phyloP scores from a whole-genome alignment of 129 eudicot genomes.

The Lonicera japonica region DNA sequence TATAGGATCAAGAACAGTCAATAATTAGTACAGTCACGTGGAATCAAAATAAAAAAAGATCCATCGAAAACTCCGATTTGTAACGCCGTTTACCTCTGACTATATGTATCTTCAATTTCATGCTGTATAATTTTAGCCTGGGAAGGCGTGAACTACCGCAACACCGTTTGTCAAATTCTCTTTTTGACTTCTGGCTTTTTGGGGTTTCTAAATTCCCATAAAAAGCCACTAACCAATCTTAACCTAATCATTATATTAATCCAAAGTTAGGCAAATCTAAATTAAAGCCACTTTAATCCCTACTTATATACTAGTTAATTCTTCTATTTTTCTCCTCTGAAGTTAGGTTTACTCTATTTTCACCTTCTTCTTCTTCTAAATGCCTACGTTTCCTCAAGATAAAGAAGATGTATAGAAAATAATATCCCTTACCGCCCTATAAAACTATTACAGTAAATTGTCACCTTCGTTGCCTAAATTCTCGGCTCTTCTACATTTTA shows the following conservation, averaged over 20 bases:
- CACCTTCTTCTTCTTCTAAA: background rate
- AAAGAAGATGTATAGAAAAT: background rate
- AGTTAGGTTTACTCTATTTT: background rate
- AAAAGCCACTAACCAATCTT: conserved; percentile 6
- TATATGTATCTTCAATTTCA: no score
- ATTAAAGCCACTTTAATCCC: conserved; percentile 3
- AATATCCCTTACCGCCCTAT: background rate
- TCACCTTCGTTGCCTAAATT: background rate
- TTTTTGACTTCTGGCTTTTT: background rate
- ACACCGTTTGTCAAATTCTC: conserved; percentile 8
- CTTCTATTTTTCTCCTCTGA: background rate
- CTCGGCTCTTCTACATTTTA: no score
- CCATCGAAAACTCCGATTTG: background rate
- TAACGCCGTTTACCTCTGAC: conserved; percentile 6
- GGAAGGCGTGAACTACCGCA: conserved; percentile 15
- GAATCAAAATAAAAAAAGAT: no score
- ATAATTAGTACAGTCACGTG: background rate
- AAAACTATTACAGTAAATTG: background rate
- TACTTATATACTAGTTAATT: background rate
- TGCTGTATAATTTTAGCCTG: background rate
- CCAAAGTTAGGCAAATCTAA: conserved; percentile 17
- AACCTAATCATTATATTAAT: conserved; percentile 28
- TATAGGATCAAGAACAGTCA: background rate
- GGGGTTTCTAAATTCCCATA: conserved; percentile 7
- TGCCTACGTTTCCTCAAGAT: background rate